A percentile compares a stretch with the other conserved stretches of the same genome.
Conservation (phyloP, 352 stramenopile species). For the Blastocystis sp. region DNA sequence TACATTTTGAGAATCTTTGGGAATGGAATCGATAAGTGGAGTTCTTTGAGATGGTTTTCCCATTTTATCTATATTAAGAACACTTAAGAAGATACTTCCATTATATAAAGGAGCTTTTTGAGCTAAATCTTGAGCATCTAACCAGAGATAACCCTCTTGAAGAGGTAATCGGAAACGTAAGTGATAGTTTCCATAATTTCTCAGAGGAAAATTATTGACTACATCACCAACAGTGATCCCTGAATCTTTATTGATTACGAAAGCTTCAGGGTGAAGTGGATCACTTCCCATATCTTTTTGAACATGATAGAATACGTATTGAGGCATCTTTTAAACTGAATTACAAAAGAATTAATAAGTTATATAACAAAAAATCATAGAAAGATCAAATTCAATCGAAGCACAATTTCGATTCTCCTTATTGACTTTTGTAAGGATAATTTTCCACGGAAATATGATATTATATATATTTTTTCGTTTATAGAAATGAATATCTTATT, state of each 20-base stretch:
- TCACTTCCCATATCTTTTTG: slow-evolving; percentile 20
- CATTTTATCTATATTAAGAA: slow-evolving; percentile 36
- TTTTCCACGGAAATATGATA: too few relatives aligned
- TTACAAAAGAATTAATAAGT: too few relatives aligned
- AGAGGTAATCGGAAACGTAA: slow-evolving; percentile 2
- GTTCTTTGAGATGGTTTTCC: slow-evolving; percentile 1
- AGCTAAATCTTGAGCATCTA: neutral
- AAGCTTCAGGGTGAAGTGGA: slow-evolving; percentile 7
- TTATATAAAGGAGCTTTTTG: slow-evolving; percentile 15
- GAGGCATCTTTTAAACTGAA: too few relatives aligned
- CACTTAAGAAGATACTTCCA: slow-evolving; percentile 33
- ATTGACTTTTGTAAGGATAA: too few relatives aligned
- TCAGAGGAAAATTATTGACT: slow-evolving; percentile 6
- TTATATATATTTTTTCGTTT: too few relatives aligned
- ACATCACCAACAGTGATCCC: slow-evolving; percentile 26
- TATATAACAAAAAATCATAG: too few relatives aligned
- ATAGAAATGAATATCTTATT: too few relatives aligned
- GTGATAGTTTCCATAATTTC: slow-evolving; percentile 25
- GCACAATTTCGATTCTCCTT: too few relatives aligned
- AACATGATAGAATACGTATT: slow-evolving; percentile 27
- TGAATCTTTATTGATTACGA: slow-evolving; percentile 21
- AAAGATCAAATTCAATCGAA: too few relatives aligned
- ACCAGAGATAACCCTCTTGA: neutral
- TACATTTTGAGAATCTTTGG: neutral
- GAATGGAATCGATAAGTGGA: slow-evolving; percentile 33